Conservation (phyloP, 495 filamentous ascomycete genomes). For the Talaromyces stipitatus region DNA sequence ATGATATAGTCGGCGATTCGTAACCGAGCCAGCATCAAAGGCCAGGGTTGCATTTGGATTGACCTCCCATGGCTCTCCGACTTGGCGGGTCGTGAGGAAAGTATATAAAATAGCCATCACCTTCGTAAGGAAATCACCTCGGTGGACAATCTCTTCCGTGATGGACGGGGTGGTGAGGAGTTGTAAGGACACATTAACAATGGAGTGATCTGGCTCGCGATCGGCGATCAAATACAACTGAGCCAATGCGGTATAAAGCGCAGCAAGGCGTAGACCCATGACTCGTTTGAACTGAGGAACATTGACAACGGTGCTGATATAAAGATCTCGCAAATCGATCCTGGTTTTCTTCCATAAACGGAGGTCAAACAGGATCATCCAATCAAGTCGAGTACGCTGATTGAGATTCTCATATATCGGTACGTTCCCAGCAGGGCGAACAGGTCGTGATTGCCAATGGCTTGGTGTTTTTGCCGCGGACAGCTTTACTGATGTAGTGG, state of each 20-base stretch:
- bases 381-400: conserved; percentile 84
- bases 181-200: conserved; percentile 93
- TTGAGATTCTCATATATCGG: conserved; percentile 77
- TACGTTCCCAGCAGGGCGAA: conserved; percentile 48
- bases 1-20: conserved; percentile 90
- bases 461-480: conserved; percentile 45
- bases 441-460: conserved; percentile 82
- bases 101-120: conserved; percentile 96
- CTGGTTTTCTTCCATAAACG: conserved; percentile 94
- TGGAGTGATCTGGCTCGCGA: conserved; percentile 93
- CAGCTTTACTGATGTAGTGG: conserved; percentile 25
- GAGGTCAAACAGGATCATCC: conserved; percentile 93
- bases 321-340: conserved; percentile 83
- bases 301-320: conserved; percentile 91
- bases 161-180: conserved; percentile 96
- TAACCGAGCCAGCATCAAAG: conserved; percentile 87
- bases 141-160: conserved; percentile 84
- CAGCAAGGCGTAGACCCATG: conserved; percentile 83
- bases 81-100: conserved; percentile 90
- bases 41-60: conserved; percentile 75
- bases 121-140: conserved; percentile 94
- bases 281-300: conserved; percentile 96
- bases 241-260: conserved; percentile 85
- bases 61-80: conserved; percentile 85
- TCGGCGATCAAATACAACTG: conserved; percentile 96